These are phyloP conservation scores for Trichosporon asahii DNA, from an alignment of 1,284 basidiomycete genomes.

Conservation along the genomic window DNA sequence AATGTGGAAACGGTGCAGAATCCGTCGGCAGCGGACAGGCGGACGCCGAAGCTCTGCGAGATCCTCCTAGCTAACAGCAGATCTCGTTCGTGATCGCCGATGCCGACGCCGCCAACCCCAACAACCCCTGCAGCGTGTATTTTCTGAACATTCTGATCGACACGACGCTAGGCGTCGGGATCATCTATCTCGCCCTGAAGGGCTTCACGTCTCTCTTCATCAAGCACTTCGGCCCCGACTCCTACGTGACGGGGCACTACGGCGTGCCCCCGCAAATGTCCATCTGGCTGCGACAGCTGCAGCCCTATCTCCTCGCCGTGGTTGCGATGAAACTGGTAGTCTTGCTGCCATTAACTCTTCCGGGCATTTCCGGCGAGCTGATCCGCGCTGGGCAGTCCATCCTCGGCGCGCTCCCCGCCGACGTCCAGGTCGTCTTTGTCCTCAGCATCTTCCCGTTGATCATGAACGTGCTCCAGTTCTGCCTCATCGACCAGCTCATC, in stretches of 20 bases:
- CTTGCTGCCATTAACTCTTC: constrained; percentile 62
- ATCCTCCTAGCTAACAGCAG: constrained; percentile 31
- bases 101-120: constrained; percentile 54
- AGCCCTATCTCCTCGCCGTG: constrained; percentile 77
- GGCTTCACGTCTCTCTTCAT: constrained; percentile 66
- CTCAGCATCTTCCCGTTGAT: constrained; percentile 91
- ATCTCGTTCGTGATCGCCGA: constrained; percentile 57
- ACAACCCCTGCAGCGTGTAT: constrained; percentile 85
- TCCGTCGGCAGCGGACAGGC: too few relatives aligned
- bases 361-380: constrained; percentile 64
- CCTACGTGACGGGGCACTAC: constrained; percentile 83
- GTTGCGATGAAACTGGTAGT: constrained; percentile 89
- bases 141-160: constrained; percentile 93
- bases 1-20: too few relatives aligned
- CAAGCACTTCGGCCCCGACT: constrained; percentile 64
- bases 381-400: constrained; percentile 75
- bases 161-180: constrained; percentile 83
- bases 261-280: constrained; percentile 63
- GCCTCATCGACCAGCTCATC: constrained; percentile 52
- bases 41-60: too few relatives aligned
- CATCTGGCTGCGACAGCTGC: constrained; percentile 76
- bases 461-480: constrained; percentile 80
- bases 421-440: constrained; percentile 76
- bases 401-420: constrained; percentile 69
- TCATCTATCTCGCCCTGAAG: constrained; percentile 78